Evolutionary conservation across 768 basidiomycete species (phyloP), one percentile per base, ranked within the genome.

Genomic region (Russula sp.): DNA sequence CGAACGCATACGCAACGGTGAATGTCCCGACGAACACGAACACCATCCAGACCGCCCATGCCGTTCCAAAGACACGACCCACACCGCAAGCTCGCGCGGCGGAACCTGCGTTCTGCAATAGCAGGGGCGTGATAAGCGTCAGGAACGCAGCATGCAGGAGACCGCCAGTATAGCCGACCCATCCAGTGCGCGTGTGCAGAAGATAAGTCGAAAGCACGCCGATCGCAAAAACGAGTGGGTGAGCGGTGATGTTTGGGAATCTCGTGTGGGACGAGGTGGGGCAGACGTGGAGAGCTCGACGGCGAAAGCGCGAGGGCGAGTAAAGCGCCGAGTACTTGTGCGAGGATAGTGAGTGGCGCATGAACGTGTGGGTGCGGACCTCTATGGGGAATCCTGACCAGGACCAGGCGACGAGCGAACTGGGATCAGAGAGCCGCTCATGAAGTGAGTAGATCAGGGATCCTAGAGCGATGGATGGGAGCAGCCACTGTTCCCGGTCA

Each of bases 1-100:
- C 90, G 69, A 94, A 95, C 2, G 92, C 92, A 75, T 95, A 94
- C 0, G 92, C 92, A 59, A 90, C 90, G 0, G 92, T 93, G 77
- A 91, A 90, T 18, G 90, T 84, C 61, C 85, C 86, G 32, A 85
- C 81, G 26, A 94, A 79, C 57, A 83, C 81, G 52, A 91, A 77
- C 38, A 92, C 50, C 59, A 83, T 80, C 59, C 86, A 86, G 2
- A 87, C 75, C 24, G 84, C 72, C 76, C 88, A 82, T 18, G 84
- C 85, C 1, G 75, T 75, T 51, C 82, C 83, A 67, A 81, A 83
- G 5, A 82, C 83, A 68, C 76, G 79, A 14, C 78, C 81, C 1
- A 80, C 78, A 32, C 77, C 74, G 1, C 75, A 61, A 11, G 63
- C 61, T 22, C 65, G 66, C 18, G 67, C 75, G 8, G 73, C 72